These are phyloP conservation scores for Penicillium brasilianum DNA, from an alignment of 2,329 filamentous ascomycete species.

Conservation along the genomic window DNA sequence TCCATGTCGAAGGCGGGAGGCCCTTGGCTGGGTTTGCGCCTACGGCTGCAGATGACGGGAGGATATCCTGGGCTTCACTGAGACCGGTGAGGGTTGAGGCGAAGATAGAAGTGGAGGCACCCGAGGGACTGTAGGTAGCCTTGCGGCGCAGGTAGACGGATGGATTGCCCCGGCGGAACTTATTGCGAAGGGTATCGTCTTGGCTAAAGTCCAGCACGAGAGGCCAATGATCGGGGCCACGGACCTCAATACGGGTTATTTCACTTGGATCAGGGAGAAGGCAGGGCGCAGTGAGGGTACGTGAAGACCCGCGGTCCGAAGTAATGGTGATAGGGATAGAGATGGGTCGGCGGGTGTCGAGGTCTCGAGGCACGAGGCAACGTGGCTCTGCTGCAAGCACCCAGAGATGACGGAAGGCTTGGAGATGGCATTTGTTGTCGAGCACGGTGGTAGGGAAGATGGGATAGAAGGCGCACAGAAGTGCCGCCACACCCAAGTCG, in stretches of 20 bases:
- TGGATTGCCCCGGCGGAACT: conserved; percentile 69
- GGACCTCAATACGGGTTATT: conserved; percentile 45
- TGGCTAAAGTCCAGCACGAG: conserved; percentile 74
- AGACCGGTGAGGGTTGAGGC: conserved; percentile 75
- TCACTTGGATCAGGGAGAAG: conserved; percentile 56
- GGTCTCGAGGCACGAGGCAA: conserved; percentile 85
- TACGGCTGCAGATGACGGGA: conserved; percentile 35
- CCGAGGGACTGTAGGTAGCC: conserved; percentile 65
- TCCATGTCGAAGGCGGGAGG: conserved; percentile 30
- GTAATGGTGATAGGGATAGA: conserved; percentile 72
- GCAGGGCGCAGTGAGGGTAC: conserved; percentile 58
- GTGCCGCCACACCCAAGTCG: conserved; percentile 80
- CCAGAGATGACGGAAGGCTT: conserved; percentile 97
- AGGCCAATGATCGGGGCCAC: conserved; percentile 74
- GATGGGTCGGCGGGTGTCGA: conserved; percentile 80
- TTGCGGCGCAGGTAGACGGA: conserved; percentile 75
- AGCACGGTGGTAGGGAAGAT: conserved; percentile 87
- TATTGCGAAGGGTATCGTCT: conserved; percentile 64
- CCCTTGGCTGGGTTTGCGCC: conserved; percentile 33
- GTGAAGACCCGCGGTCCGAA: conserved; percentile 52
- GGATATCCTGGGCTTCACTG: conserved; percentile 61
- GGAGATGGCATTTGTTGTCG: conserved; percentile 92
- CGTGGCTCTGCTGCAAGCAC: conserved; percentile 88
- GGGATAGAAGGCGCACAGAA: conserved; percentile 92
- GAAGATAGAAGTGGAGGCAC: conserved; percentile 63